Percentiles rank a stretch among this genome's conserved stretches.
These are phyloP conservation scores for Rosa rugosa DNA, from an alignment of 306 rosid genomes.

Conservation along the genomic window DNA sequence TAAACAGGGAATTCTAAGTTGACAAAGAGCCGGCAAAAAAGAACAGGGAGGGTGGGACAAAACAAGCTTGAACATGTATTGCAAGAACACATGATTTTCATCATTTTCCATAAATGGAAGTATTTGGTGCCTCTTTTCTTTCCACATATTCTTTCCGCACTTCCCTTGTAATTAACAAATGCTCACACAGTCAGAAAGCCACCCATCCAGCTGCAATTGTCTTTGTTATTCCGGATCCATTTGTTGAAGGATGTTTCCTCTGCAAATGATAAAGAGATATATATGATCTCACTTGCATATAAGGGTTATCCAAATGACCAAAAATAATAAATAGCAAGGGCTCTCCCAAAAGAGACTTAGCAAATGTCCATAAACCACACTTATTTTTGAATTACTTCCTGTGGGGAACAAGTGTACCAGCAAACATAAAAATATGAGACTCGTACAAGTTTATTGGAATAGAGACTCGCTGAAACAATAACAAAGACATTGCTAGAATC, in stretches of 20 bases:
- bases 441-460: neutral
- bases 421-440: neutral
- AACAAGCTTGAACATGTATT: neutral
- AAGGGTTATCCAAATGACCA: neutral
- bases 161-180: neutral
- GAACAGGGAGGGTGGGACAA: neutral
- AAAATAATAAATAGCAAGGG: neutral
- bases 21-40: neutral
- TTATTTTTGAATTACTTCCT: neutral
- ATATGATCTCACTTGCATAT: neutral
- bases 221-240: neutral
- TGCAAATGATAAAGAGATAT: neutral
- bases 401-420: neutral
- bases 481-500: neutral
- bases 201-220: neutral
- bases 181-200: conserved; percentile 12
- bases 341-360: neutral
- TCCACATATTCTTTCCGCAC: neutral
- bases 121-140: neutral
- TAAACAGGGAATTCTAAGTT: neutral
- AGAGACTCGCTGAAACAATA: neutral
- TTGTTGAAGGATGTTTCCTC: neutral
- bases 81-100: neutral
- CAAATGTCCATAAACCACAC: neutral
- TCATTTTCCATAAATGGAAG: neutral